Conservation (phyloP, 345 rosid species). For the Syzygium jambos region DNA sequence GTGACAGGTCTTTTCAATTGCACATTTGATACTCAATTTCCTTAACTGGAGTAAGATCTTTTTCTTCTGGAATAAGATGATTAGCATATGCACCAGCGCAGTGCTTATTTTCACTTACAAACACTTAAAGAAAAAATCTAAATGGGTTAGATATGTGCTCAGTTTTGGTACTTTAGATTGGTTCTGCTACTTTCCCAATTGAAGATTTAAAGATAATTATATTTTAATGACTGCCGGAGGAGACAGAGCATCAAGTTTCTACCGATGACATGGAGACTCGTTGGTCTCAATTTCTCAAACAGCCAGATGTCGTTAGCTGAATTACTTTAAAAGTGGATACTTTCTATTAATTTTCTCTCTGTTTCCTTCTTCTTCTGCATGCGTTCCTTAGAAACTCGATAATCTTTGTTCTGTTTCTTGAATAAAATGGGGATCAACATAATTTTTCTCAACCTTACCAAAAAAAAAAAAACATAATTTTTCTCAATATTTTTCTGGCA, state of each 20-base stretch:
- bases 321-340: not conserved
- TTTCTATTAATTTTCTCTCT: not conserved
- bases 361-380: not conserved
- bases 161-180: not conserved
- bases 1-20: not conserved
- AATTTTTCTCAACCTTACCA: not conserved
- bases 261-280: not conserved
- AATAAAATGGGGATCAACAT: not conserved
- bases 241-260: not conserved
- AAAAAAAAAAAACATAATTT: not conserved
- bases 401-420: not conserved
- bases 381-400: not conserved
- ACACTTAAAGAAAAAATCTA: not conserved
- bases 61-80: not conserved
- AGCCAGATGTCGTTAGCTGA: not conserved
- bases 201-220: not conserved
- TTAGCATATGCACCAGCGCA: not conserved
- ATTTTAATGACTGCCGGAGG: not conserved
- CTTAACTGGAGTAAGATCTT: not conserved
- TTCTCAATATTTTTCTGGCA: slow-evolving; percentile 11
- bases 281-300: not conserved
- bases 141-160: not conserved
- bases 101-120: not conserved
- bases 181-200: not conserved
- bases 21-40: not conserved